A percentile compares a stretch with the other conserved stretches of the same genome.
Evolutionary conservation across 129 eudicot genomes (phyloP).

Genomic region (Cynara cardunculus): DNA sequence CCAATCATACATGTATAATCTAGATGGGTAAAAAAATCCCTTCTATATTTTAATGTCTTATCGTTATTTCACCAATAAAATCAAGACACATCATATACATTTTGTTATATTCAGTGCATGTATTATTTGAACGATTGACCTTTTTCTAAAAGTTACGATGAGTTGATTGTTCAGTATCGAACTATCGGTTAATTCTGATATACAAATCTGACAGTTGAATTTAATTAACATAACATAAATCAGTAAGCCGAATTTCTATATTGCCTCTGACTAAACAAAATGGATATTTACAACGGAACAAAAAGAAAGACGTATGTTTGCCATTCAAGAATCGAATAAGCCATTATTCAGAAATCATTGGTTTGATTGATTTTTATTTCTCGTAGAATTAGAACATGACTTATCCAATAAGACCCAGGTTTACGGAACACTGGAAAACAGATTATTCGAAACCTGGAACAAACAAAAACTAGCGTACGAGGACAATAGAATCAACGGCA

Average conservation of each 20-base stretch:
- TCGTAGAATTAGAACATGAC: not conserved
- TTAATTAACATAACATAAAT: too few species aligned
- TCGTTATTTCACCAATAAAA: too few species aligned
- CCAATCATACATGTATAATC: too few species aligned
- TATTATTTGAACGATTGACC: not conserved
- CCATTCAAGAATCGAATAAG: not conserved
- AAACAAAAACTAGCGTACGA: slow-evolving; percentile 15
- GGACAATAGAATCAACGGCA: slow-evolving; percentile 13
- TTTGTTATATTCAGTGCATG: too few species aligned
- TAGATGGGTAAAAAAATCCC: too few species aligned
- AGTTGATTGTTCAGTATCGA: too few species aligned
- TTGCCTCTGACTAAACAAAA: too few species aligned
- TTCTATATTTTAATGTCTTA: too few species aligned
- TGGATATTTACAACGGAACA: not conserved
- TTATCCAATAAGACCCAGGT: not conserved
- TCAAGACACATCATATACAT: too few species aligned
- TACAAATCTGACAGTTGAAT: not conserved
- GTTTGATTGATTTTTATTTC: not conserved
- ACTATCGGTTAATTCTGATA: too few species aligned
- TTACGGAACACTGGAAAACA: not conserved
- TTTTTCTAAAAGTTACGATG: not conserved
- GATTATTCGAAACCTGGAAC: not conserved
- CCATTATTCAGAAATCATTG: not conserved
- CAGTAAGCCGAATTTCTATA: too few species aligned
- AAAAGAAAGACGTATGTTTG: not conserved